Evolutionary conservation across 129 eudicot species (phyloP).

Genomic region (Kitagawia praeruptora): DNA sequence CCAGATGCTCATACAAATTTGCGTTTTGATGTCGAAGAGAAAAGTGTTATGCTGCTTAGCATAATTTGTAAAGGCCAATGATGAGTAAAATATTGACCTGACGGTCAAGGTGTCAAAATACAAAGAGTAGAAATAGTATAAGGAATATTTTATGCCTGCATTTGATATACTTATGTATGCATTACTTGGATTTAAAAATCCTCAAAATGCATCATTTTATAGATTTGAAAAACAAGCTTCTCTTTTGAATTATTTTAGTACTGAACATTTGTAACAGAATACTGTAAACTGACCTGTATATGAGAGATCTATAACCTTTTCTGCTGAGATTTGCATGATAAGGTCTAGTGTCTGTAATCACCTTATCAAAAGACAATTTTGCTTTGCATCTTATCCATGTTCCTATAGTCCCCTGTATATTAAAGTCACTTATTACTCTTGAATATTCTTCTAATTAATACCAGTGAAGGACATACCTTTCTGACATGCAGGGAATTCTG

Average conservation of each 20-base stretch:
- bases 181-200: not conserved
- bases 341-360: constrained; percentile 14
- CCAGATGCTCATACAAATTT: not conserved
- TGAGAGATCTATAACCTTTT: constrained; percentile 41
- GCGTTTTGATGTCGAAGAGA: not conserved
- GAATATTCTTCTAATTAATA: not conserved
- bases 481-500: constrained; percentile 40
- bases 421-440: not conserved
- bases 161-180: not conserved
- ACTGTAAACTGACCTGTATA: constrained; percentile 31
- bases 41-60: not conserved
- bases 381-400: constrained; percentile 36
- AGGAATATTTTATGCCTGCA: not conserved
- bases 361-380: constrained; percentile 4
- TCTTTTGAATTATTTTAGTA: not conserved
- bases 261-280: not conserved
- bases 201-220: not conserved
- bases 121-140: not conserved
- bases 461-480: constrained; percentile 27
- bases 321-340: constrained; percentile 44
- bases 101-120: not conserved
- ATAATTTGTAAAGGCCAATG: not conserved
- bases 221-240: not conserved
- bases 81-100: not conserved
- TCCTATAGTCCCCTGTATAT: constrained; percentile 22